phyloP scores from a whole-genome alignment of 768 basidiomycete species.

The Udeniomyces megalosporus region DNA sequence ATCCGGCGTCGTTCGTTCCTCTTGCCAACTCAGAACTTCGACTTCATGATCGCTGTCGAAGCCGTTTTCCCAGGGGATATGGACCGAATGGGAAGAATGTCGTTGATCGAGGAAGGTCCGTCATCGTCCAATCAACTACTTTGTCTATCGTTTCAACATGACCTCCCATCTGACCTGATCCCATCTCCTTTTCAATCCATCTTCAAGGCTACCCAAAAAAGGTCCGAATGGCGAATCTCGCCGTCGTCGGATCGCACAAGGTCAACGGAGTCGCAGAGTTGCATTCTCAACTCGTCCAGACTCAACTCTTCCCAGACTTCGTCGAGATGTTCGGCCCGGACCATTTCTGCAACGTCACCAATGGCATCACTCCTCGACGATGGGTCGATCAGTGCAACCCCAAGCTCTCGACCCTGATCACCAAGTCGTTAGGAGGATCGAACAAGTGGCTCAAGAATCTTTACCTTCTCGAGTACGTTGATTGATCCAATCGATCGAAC shows the following conservation, averaged over 20 bases:
- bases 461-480: slow-evolving; percentile 41
- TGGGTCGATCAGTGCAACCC: slow-evolving; percentile 59
- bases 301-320: slow-evolving; percentile 49
- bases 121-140: not conserved
- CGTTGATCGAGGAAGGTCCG: slow-evolving; percentile 54
- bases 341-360: slow-evolving; percentile 62
- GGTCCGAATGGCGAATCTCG: slow-evolving; percentile 80
- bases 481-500: too few species aligned
- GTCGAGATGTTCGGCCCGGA: slow-evolving; percentile 47
- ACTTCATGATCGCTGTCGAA: slow-evolving; percentile 52
- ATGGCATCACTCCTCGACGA: slow-evolving; percentile 16
- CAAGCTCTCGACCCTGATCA: slow-evolving; percentile 65
- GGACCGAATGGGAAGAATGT: slow-evolving; percentile 68
- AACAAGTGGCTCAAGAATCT: slow-evolving; percentile 74
- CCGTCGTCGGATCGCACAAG: slow-evolving; percentile 49
- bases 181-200: slow-evolving; percentile 31
- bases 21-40: slow-evolving; percentile 18
- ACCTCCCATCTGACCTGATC: not conserved
- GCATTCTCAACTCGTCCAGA: slow-evolving; percentile 73
- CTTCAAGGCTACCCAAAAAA: slow-evolving; percentile 69
- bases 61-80: slow-evolving; percentile 76
- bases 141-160: not conserved
- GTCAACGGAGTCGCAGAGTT: slow-evolving; percentile 96
- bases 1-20: not conserved
- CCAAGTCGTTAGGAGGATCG: slow-evolving; percentile 60